A percentile compares a stretch with the other conserved stretches of the same genome.
Evolutionary conservation across 1,139 yeast genomes (phyloP).

Genomic region (Saccharomyces hybrid): DNA sequence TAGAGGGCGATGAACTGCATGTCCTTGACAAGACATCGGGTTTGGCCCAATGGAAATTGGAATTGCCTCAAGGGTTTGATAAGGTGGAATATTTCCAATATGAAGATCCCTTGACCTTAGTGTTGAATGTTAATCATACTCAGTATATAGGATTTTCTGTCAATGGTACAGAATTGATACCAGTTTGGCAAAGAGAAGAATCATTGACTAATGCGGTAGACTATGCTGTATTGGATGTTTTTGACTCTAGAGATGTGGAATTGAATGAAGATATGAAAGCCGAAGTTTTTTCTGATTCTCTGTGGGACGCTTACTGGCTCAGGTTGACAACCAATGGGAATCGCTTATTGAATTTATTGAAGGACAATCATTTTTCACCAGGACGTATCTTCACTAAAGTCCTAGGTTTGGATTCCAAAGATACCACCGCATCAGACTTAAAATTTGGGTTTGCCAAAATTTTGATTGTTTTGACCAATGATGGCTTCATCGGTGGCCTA

Average conservation of each 20-base stretch:
- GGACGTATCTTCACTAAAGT: slow-evolving; percentile 22
- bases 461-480: slow-evolving; percentile 39
- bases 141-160: slow-evolving; percentile 3
- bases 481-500: slow-evolving; percentile 41
- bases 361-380: slow-evolving; percentile 18
- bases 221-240: slow-evolving; percentile 36
- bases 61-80: slow-evolving; percentile 12
- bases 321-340: slow-evolving; percentile 38
- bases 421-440: slow-evolving; percentile 14
- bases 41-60: slow-evolving; percentile 9
- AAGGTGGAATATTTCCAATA: slow-evolving; percentile 10
- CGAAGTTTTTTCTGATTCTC: slow-evolving; percentile 34
- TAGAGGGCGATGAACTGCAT: slow-evolving; percentile 2
- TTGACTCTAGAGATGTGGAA: slow-evolving; percentile 31
- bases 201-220: slow-evolving; percentile 38
- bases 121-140: not conserved
- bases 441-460: slow-evolving; percentile 46
- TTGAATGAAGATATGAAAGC: slow-evolving; percentile 35
- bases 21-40: slow-evolving; percentile 9
- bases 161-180: slow-evolving; percentile 22
- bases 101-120: slow-evolving; percentile 4
- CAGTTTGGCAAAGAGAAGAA: slow-evolving; percentile 43
- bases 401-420: slow-evolving; percentile 16
- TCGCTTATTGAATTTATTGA: slow-evolving; percentile 16
- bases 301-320: slow-evolving; percentile 38